phyloP scores from a whole-genome alignment of 2,329 filamentous ascomycete species.

The Claviceps monticola region DNA sequence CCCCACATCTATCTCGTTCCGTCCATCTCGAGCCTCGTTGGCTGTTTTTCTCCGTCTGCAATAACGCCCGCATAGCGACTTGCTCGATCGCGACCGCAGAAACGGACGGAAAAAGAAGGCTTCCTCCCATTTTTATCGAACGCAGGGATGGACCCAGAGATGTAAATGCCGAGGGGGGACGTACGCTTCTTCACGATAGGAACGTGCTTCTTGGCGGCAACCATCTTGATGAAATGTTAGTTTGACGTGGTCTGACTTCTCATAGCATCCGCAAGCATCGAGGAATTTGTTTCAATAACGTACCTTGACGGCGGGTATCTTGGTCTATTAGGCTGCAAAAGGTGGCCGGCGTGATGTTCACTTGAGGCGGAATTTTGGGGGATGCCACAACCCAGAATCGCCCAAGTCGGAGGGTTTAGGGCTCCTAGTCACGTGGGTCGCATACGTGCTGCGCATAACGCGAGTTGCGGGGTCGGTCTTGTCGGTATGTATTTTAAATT shows the following conservation, averaged over 20 bases:
- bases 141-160: not conserved
- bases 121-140: not conserved
- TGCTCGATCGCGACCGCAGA: not conserved
- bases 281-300: not conserved
- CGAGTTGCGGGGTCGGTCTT: not conserved
- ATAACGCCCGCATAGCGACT: not conserved
- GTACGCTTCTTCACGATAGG: conserved; percentile 99
- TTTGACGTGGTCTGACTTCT: not conserved
- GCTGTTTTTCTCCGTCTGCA: not conserved
- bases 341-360: conserved; percentile 22
- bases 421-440: conserved; percentile 15
- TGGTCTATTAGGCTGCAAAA: conserved; percentile 21
- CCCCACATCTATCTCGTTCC: not conserved
- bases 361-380: conserved; percentile 22
- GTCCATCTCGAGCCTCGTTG: not conserved
- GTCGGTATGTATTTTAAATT: not conserved
- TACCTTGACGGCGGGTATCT: conserved; percentile 30
- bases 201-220: conserved; percentile 97
- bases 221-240: conserved; percentile 54
- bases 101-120: not conserved
- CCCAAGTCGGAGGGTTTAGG: conserved; percentile 21
- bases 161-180: conserved; percentile 28
- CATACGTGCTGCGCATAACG: not conserved
- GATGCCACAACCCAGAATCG: conserved; percentile 15
- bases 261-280: not conserved